A percentile compares a stretch with the other conserved stretches of the same genome.
phyloP scores from a whole-genome alignment of 495 filamentous ascomycete species.

The Penicillium salamii region DNA sequence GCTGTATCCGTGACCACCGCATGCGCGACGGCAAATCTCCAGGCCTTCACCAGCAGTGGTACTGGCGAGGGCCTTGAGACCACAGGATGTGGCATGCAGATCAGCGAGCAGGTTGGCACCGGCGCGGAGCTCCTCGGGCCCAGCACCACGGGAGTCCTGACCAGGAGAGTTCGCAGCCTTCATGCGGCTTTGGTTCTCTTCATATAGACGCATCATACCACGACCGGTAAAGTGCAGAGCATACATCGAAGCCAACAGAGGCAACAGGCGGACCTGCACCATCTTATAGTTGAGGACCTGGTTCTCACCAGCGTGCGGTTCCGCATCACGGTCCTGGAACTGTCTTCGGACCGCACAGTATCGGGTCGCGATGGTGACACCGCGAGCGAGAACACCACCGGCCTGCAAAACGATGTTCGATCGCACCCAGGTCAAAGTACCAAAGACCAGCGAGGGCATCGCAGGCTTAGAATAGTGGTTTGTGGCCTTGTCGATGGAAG shows the following conservation, averaged over 20 bases:
- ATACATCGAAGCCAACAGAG: constrained; percentile 69
- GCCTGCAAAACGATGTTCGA: constrained; percentile 67
- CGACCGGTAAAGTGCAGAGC: constrained; percentile 72
- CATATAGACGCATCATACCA: constrained; percentile 64
- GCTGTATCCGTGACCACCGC: constrained; percentile 72
- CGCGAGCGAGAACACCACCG: constrained; percentile 65
- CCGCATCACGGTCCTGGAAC: constrained; percentile 67
- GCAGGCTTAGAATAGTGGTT: constrained; percentile 62
- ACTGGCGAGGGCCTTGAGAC: constrained; percentile 66
- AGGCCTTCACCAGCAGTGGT: constrained; percentile 67
- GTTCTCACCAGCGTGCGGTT: constrained; percentile 55
- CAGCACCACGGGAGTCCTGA: constrained; percentile 52
- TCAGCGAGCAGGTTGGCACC: constrained; percentile 67
- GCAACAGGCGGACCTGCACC: constrained; percentile 69
- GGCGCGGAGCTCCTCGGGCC: constrained; percentile 61
- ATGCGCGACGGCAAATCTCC: constrained; percentile 67
- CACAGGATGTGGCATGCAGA: constrained; percentile 70
- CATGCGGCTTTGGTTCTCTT: constrained; percentile 64
- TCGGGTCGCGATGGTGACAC: constrained; percentile 70
- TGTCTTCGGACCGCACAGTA: constrained; percentile 68
- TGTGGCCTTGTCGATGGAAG: constrained; percentile 57
- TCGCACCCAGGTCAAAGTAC: constrained; percentile 70
- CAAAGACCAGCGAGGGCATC: constrained; percentile 64
- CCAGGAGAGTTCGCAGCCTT: constrained; percentile 35
- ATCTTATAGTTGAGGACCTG: constrained; percentile 74